Percentiles rank a stretch among this genome's conserved stretches.
Conservation (phyloP, 202 grass and related monocot genomes). For the Cymbopogon flexuosus region DNA sequence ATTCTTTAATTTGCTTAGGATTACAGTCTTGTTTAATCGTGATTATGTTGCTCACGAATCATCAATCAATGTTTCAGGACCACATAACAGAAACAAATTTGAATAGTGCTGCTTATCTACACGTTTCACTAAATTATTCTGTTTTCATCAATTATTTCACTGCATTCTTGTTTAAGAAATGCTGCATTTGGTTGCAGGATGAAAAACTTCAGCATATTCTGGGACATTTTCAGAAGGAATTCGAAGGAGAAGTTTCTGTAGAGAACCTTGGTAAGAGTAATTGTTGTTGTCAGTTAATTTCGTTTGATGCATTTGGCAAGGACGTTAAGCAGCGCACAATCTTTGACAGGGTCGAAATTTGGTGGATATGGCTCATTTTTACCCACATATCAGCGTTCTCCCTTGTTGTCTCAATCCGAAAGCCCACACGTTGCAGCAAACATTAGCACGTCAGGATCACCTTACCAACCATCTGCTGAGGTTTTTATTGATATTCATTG, state of each 20-base stretch:
- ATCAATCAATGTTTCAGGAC: neutral
- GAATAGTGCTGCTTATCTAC: neutral
- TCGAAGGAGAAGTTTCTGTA: slow-evolving; percentile 60
- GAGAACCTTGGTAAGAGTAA: slow-evolving; percentile 67
- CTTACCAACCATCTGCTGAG: slow-evolving; percentile 45
- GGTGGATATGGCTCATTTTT: slow-evolving; percentile 90
- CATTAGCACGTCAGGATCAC: slow-evolving; percentile 39
- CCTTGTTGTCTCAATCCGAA: slow-evolving; percentile 46
- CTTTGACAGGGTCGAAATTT: slow-evolving; percentile 71
- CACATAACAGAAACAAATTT: neutral
- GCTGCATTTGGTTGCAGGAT: slow-evolving; percentile 38
- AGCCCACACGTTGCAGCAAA: slow-evolving; percentile 31
- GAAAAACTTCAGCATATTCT: slow-evolving; percentile 64
- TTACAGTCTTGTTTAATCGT: neutral
- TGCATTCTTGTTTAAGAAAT: neutral
- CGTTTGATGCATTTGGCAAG: neutral
- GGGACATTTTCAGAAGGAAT: slow-evolving; percentile 79
- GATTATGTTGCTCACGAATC: neutral
- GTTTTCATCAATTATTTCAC: neutral
- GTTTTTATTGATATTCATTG: slow-evolving; percentile 30
- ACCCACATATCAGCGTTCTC: slow-evolving; percentile 58
- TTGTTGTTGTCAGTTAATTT: neutral
- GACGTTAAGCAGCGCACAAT: slow-evolving; percentile 15
- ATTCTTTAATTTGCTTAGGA: neutral
- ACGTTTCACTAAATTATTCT: neutral